Evolutionary conservation across 768 basidiomycete species (phyloP), one percentile per base, ranked within the genome.

Genomic region (Lentinula lateritia): DNA sequence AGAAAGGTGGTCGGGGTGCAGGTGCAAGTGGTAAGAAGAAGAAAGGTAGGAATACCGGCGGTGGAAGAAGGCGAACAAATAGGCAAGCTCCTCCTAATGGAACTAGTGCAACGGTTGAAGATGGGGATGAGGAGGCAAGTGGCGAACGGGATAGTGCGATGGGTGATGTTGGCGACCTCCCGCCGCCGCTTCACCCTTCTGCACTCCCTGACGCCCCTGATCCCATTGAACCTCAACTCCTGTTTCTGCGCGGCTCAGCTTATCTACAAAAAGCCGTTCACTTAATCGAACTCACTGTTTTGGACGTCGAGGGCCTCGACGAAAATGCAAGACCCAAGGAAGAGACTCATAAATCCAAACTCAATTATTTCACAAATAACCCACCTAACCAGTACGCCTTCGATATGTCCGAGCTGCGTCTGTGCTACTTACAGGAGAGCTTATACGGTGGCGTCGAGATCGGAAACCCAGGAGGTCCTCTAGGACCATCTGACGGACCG

Each of bases 401-500:
- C 15, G 59, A 60, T 60, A 7, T 88, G 13, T 82, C 86, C 23
- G 93, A 95, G 68, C 72, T 93, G 56, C 81, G 91, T 54, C 75
- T 95, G 46, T 92, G 86, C 68, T 88, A 87, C 71, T 78, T 95
- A 63, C 83, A 87, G 56, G 83, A 87, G 50, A 87, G 91, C 6
- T 82, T 80, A 62, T 93, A 88, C 62, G 92, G 92, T n/a, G 92
- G 91, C 1, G 85, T 92, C 28, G 92, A 93, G 73, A 81, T 89
- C n/a, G 89, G 88, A 9, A 87, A 92, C 67, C 85, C 87, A 1
- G 86, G 90, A 46, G 91, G 93, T 2, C 89, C 90, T 1, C 71
- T 94, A 36, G 90, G 93, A 0, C 76, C 73, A 45, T 73, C 70
- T 59, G 74, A 81, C 46, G 85, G 86, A 8, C 69, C 74, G 39